phyloP scores from a whole-genome alignment of 106 monocot species.

The Phalaenopsis aphrodite region DNA sequence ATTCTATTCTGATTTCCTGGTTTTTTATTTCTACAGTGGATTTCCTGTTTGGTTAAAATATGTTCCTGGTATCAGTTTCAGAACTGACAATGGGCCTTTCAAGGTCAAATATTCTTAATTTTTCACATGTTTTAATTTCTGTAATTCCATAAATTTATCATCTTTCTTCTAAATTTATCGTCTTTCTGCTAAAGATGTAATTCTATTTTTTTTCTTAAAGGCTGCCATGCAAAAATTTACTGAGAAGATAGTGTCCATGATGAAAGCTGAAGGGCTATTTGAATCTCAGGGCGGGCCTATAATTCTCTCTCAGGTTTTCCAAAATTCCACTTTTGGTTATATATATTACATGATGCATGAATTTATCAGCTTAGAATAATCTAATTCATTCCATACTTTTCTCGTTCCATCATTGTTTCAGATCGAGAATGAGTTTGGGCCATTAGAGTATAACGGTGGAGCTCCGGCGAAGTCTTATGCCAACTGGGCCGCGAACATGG shows the following conservation, averaged over 20 bases:
- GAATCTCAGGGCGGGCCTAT: slow-evolving; percentile 89
- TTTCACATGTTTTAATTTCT: neutral
- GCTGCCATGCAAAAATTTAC: slow-evolving; percentile 72
- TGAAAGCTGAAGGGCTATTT: slow-evolving; percentile 70
- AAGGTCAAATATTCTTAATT: slow-evolving; percentile 33
- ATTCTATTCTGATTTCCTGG: neutral
- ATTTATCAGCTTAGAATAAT: neutral
- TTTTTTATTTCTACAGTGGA: slow-evolving; percentile 37
- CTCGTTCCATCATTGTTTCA: slow-evolving; percentile 5
- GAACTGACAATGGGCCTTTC: slow-evolving; percentile 93
- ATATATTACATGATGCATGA: neutral
- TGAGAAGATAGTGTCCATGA: slow-evolving; percentile 77
- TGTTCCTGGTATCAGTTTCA: slow-evolving; percentile 74
- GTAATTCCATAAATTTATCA: neutral
- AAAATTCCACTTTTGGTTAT: neutral
- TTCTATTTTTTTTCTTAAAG: slow-evolving; percentile 14
- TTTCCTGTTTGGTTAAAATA: slow-evolving; percentile 93
- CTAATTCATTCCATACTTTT: neutral
- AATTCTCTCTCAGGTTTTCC: slow-evolving; percentile 66
- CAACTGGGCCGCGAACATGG: slow-evolving; percentile 78
- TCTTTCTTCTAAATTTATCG: neutral
- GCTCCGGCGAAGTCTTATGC: slow-evolving; percentile 51
- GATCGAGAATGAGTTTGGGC: slow-evolving; percentile 86
- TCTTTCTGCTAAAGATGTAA: neutral
- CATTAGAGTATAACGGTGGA: slow-evolving; percentile 48